Percentiles rank a stretch among this genome's conserved stretches.
phyloP scores from a whole-genome alignment of 768 basidiomycete genomes.

The Lepiota venenata region DNA sequence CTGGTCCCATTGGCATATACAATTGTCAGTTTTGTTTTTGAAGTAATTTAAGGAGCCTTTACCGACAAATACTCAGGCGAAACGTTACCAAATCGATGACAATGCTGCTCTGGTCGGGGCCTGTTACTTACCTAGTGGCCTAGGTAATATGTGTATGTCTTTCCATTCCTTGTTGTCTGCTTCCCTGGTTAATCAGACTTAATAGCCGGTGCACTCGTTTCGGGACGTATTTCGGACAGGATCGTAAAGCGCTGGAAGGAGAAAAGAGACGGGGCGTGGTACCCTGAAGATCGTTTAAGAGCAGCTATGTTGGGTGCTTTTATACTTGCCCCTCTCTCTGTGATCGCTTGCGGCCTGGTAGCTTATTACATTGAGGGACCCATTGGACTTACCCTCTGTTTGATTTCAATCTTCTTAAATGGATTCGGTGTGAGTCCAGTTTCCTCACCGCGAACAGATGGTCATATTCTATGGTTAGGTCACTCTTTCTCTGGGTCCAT shows the following conservation, averaged over 20 bases:
- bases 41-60: not conserved
- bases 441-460: not conserved
- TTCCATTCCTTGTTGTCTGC: not conserved
- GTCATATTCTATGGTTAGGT: slow-evolving; percentile 32
- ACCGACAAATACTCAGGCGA: slow-evolving; percentile 38
- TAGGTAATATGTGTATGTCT: slow-evolving; percentile 55
- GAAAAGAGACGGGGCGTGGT: slow-evolving; percentile 51
- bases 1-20: slow-evolving; percentile 66
- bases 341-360: slow-evolving; percentile 44
- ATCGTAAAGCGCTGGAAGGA: slow-evolving; percentile 48
- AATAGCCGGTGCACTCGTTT: slow-evolving; percentile 56
- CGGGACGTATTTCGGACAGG: slow-evolving; percentile 56
- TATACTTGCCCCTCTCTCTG: slow-evolving; percentile 49
- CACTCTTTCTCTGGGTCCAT: slow-evolving; percentile 52
- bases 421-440: slow-evolving; percentile 54
- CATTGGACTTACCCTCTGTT: slow-evolving; percentile 44
- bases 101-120: slow-evolving; percentile 60
- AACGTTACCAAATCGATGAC: slow-evolving; percentile 44
- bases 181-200: not conserved
- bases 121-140: slow-evolving; percentile 54
- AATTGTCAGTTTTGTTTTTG: slow-evolving; percentile 39
- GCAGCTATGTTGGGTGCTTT: slow-evolving; percentile 44
- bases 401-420: slow-evolving; percentile 58
- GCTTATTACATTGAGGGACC: slow-evolving; percentile 46
- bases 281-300: slow-evolving; percentile 66